A percentile compares a stretch with the other conserved stretches of the same genome.
phyloP scores from a whole-genome alignment of 2,329 filamentous ascomycete genomes.

The Claviceps paspali region DNA sequence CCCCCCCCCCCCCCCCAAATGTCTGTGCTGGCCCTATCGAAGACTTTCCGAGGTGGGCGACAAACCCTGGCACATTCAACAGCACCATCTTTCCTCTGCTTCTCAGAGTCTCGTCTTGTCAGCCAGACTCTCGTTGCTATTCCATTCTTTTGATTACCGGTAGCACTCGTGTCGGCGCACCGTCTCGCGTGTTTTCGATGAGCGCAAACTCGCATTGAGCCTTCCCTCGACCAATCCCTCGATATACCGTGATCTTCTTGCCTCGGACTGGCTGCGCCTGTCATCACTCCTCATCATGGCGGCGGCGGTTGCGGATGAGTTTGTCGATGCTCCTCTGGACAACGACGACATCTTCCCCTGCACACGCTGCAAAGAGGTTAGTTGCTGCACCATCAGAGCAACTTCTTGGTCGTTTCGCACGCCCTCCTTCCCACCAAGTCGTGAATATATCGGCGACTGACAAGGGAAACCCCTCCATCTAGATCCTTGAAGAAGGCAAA shows the following conservation, averaged over 20 bases:
- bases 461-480: slow-evolving; percentile 5
- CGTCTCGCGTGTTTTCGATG: neutral
- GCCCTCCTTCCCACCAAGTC: no score
- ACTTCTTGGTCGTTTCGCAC: no score
- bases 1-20: no score
- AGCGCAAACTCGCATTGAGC: slow-evolving; percentile 1
- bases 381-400: slow-evolving; percentile 2
- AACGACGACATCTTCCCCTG: slow-evolving; percentile 75
- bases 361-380: slow-evolving; percentile 83
- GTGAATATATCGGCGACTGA: slow-evolving; percentile 1
- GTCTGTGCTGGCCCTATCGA: slow-evolving; percentile 2
- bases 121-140: no score
- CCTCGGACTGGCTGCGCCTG: neutral
- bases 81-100: slow-evolving; percentile 1
- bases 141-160: neutral
- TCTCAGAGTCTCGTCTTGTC: no score
- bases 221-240: neutral
- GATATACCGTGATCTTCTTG: neutral
- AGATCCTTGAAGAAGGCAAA: slow-evolving; percentile 98
- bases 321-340: slow-evolving; percentile 52
- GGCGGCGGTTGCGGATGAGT: slow-evolving; percentile 41
- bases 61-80: slow-evolving; percentile 1
- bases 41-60: slow-evolving; percentile 1
- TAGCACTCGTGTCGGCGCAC: neutral
- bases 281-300: slow-evolving; percentile 16